A percentile compares a stretch with the other conserved stretches of the same genome.
phyloP scores from a whole-genome alignment of 78 protist genomes.

The Dictyostelium firmibasis region DNA sequence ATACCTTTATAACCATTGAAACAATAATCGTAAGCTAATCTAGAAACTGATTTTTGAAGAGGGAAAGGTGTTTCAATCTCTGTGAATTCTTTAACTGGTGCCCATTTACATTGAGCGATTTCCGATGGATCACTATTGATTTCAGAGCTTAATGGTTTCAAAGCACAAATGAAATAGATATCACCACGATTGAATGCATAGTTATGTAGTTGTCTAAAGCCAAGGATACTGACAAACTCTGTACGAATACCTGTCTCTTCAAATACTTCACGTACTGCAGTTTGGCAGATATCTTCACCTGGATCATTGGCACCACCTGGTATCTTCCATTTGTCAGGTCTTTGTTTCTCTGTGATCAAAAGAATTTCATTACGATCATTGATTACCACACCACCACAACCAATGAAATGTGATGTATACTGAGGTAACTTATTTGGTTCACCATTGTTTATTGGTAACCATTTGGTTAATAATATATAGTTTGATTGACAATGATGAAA shows the following conservation, averaged over 20 bases:
- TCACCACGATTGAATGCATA: slow-evolving; percentile 63
- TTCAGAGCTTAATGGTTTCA: slow-evolving; percentile 15
- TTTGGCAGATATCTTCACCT: slow-evolving; percentile 79
- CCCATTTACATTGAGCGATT: slow-evolving; percentile 70
- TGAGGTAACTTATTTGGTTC: slow-evolving; percentile 45
- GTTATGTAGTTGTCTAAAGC: slow-evolving; percentile 80
- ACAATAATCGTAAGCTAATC: slow-evolving; percentile 56
- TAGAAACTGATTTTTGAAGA: slow-evolving; percentile 41
- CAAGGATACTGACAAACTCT: slow-evolving; percentile 47
- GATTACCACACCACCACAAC: slow-evolving; percentile 82
- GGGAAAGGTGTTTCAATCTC: slow-evolving; percentile 22
- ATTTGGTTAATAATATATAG: slow-evolving; percentile 62
- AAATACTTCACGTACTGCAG: slow-evolving; percentile 85
- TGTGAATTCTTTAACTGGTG: slow-evolving; percentile 38
- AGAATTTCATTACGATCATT: slow-evolving; percentile 75
- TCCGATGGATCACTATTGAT: slow-evolving; percentile 64
- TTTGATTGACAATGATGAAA: slow-evolving; percentile 80
- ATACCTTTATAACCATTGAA: slow-evolving; percentile 72
- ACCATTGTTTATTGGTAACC: slow-evolving; percentile 48
- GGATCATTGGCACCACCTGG: slow-evolving; percentile 85
- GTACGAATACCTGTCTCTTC: slow-evolving; percentile 86
- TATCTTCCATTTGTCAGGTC: slow-evolving; percentile 84
- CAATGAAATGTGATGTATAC: slow-evolving; percentile 73
- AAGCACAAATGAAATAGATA: slow-evolving; percentile 53
- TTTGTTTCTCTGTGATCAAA: slow-evolving; percentile 74